These are phyloP conservation scores for Fusarium paranaense DNA, from an alignment of 2,329 filamentous ascomycete species.

Conservation along the genomic window DNA sequence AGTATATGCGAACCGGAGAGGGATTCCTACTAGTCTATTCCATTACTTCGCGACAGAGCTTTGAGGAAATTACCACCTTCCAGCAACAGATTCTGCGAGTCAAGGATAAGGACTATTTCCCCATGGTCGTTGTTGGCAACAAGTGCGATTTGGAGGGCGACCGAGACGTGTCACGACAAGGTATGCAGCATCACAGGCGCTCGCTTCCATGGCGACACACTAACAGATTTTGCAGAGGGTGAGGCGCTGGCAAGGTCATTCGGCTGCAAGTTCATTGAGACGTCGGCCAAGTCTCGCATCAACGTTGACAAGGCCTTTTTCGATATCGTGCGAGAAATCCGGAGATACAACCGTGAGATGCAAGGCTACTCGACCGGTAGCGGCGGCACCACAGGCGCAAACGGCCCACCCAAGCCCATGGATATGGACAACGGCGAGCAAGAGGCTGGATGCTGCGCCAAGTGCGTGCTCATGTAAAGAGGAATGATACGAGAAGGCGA, in stretches of 20 bases:
- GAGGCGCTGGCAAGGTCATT: slow-evolving; percentile 87
- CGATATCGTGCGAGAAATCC: slow-evolving; percentile 97
- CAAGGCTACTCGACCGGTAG: slow-evolving; percentile 83
- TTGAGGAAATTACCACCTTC: slow-evolving; percentile 98
- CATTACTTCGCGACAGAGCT: slow-evolving; percentile 96
- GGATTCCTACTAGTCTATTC: slow-evolving; percentile 98
- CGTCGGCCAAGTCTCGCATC: slow-evolving; percentile 96
- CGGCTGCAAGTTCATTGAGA: slow-evolving; percentile 98
- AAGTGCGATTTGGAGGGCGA: slow-evolving; percentile 98
- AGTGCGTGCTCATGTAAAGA: slow-evolving; percentile 87
- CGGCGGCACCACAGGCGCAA: slow-evolving; percentile 70
- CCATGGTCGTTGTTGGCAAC: slow-evolving; percentile 98
- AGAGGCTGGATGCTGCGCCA: slow-evolving; percentile 83
- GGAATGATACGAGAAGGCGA: slow-evolving; percentile 14
- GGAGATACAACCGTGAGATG: slow-evolving; percentile 98
- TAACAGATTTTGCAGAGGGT: slow-evolving; percentile 74
- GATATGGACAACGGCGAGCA: slow-evolving; percentile 78
- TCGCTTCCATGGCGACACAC: slow-evolving; percentile 5
- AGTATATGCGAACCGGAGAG: slow-evolving; percentile 99
- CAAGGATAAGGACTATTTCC: slow-evolving; percentile 99
- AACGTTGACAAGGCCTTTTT: slow-evolving; percentile 99
- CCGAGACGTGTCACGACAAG: slow-evolving; percentile 90
- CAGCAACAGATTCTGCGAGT: slow-evolving; percentile 98
- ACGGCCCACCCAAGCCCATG: slow-evolving; percentile 77
- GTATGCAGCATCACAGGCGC: slow-evolving; percentile 63